Evolutionary conservation across 1,284 basidiomycete species (phyloP), one percentile per base, ranked within the genome.

Genomic region (Stygiomarasmius scandens): DNA sequence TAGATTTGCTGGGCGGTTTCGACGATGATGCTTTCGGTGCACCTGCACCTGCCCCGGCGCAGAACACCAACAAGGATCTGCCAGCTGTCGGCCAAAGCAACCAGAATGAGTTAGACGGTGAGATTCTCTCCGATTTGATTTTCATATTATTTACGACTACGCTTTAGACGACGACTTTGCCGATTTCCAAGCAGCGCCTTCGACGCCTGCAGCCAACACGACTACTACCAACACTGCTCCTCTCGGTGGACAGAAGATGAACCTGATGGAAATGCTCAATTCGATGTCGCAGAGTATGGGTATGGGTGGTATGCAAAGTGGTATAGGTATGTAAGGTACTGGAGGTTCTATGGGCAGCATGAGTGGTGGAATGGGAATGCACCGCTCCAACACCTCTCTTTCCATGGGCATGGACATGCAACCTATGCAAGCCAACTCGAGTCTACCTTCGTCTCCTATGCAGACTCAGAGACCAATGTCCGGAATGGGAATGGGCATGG

Each of bases 81-180:
- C 86, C 85, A 20, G 72, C 75, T 52, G 71, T 81, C 14, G 63
- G 24, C 19, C 70, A 10, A 45, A 36, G 60, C 70, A 24, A 56
- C 56, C 50, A 36, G 25, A 46, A 34, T 27, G 69, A 73, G 5
- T 60, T 80, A 57, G 82, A 84, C 67, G 79, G 85, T 85, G 65
- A 34, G 67, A n/a, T 60, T 16, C 14, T 47, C 6, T 23, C 20
- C 46, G 29, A 5, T 32, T 32, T 12, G 29, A 6, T 32, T 32
- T 32, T 32, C 29, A 12, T 32, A 12, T 32, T 12, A 32, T 12
- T 6, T 38, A 83, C n/a, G n/a, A n/a, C n/a, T n/a, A n/a, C n/a
- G n/a, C n/a, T n/a, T n/a, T n/a, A n/a, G 88, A 90, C 69, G 95
- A 96, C 65, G 95, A 97, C 60, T 96, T 97, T 70, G 90, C 87